A percentile compares a stretch with the other conserved stretches of the same genome.
Evolutionary conservation across 176 grass and related monocot species (phyloP).

Genomic region (Alopecurus myosuroides): DNA sequence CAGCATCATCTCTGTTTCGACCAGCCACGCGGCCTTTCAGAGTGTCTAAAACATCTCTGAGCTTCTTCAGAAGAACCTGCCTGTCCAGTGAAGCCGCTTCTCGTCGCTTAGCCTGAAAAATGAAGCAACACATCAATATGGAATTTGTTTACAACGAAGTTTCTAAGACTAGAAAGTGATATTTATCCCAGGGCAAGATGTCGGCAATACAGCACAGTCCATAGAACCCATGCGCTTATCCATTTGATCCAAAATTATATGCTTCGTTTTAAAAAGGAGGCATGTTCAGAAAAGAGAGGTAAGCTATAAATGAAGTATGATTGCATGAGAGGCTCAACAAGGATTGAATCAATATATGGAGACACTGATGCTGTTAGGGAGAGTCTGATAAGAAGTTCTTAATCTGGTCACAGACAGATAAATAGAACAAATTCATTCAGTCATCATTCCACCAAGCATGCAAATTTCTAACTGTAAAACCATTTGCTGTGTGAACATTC

Average conservation of each 20-base stretch:
- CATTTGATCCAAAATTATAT: background rate
- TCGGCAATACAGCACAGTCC: background rate
- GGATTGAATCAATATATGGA: background rate
- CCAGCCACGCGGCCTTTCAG: slow-evolving; percentile 90
- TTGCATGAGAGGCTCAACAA: background rate
- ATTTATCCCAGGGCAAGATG: background rate
- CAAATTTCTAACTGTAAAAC: background rate
- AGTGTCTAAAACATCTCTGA: slow-evolving; percentile 86
- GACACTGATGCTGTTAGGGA: background rate
- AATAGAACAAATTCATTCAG: background rate
- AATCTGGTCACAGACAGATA: slow-evolving; percentile 11
- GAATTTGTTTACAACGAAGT: background rate
- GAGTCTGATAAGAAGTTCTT: background rate
- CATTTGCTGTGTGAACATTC: background rate
- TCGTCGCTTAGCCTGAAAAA: slow-evolving; percentile 81
- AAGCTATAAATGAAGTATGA: background rate
- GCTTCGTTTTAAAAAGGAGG: background rate
- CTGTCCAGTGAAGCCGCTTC: slow-evolving; percentile 88
- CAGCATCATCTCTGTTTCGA: slow-evolving; percentile 93
- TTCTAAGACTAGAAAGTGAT: slow-evolving; percentile 6
- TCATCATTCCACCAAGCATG: background rate
- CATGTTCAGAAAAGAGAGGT: background rate
- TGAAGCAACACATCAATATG: slow-evolving; percentile 26
- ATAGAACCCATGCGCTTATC: background rate
- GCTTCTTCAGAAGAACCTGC: slow-evolving; percentile 94